Evolutionary conservation across 2,329 filamentous ascomycete species (phyloP), one percentile per base, ranked within the genome.

Genomic region (Arthrobotrys conoides): DNA sequence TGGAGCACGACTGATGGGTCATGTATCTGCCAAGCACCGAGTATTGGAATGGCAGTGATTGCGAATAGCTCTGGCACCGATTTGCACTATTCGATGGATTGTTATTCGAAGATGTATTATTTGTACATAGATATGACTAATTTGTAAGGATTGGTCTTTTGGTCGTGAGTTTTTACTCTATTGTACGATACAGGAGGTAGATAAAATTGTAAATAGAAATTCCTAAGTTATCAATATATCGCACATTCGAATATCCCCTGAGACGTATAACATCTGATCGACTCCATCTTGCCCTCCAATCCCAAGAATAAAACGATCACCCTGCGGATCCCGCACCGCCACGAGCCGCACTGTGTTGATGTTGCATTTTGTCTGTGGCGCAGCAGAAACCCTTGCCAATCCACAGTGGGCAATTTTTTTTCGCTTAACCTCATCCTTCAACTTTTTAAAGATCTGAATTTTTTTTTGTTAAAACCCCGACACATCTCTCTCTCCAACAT

Each of bases 351-450:
- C 20, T 53, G 67, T 33, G 61, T 71, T 71, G 72, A 71, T 51
- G 67, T 77, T 65, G 72, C 3, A 70, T 14, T 65, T 22, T 65
- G 12, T 2, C 12, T 49, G 51, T 64, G 51, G 73, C 67, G 33
- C 70, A 55, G 63, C 36, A 27, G 8, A 12, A 36, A 38, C 30
- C 18, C 20, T 22, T 14, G 30, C 16, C 20, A 57, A 63, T 48
- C 49, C 33, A 57, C 48, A 65, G 68, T 68, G 67, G 73, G 73
- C 73, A 66, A 63, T 72, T 71, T 72, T 77, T 77, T 76, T 66
- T 71, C 51, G 68, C 63, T 78, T 71, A 63, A 63, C 63, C 55
- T 63, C 67, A 67, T 63, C 67, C 61, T 48, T 33, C 64, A 12
- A 44, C 38, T 38, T 57, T 46, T 59, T 63, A 71, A 76, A 76